Base-by-base conservation (phyloP, 2,329 filamentous ascomycete genomes). In the Grosmannia penicillata region DNA sequence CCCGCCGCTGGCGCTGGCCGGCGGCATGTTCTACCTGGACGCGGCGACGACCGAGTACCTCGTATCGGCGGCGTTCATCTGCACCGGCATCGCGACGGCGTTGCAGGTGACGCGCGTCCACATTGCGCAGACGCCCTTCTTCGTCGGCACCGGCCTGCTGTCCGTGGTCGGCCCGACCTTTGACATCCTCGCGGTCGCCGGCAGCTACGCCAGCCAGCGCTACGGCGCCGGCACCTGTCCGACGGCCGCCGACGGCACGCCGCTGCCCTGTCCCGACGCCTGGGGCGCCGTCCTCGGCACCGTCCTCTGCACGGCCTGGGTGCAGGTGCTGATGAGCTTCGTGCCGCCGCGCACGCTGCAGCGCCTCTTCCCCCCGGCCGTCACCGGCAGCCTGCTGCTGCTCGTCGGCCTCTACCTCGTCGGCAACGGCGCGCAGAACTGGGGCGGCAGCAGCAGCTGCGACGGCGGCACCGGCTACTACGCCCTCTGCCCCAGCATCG, bases 111-210 rank as follows among this genome's bases (percentile, higher is more conserved):
- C 72, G 2, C 65, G 73, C 6, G 70, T 81, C 42, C 75, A 76
- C 45, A 67, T 82, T 42, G 67, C 61, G 45, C 64, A 63, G 42
- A 76, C 75, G 0, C 74, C 72, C 3, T 81, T 78, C 49, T 75
- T 64, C 44, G 55, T 77, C 41, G 72, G 77, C 9, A 81, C 77
- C 1, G 77, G 77, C 5, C 53, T 81, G 43, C 72, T 81, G 32
- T 78, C 73, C 0, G 75, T 81, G 1, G 75, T 80, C 3, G 77
- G 77, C 9, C 78, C 75, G 6, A 78, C 74, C 0, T 82, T 82
- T 48, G 66, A 76, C 9, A 77, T 73, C 17, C 71, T 82, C 34
- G 72, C 76, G 2, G 72, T 80, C 8, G 73, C 75, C 2, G 67
- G 68, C 4, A 73, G 71, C 17, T 75, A 75, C 3, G 66, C 78